A percentile compares a stretch with the other conserved stretches of the same genome.
Evolutionary conservation across 2,329 filamentous ascomycete species (phyloP).

Genomic region (Neonectria neomacrospora): DNA sequence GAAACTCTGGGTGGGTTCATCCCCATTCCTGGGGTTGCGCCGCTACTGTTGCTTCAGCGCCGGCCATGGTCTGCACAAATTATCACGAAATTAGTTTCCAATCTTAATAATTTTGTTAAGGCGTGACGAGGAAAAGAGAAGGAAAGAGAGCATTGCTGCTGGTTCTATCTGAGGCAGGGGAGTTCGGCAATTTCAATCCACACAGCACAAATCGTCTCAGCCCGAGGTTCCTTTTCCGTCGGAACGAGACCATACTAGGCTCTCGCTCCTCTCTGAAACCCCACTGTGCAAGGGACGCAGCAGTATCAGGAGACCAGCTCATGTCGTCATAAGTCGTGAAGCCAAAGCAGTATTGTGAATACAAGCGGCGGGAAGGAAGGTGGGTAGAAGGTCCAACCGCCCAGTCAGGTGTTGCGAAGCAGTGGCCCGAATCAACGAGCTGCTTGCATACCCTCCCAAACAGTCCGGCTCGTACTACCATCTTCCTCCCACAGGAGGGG

Average conservation of each 20-base stretch:
- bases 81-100: slow-evolving; percentile 55
- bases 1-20: slow-evolving; percentile 23
- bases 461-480: slow-evolving; percentile 10
- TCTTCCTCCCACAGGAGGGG: slow-evolving; percentile 43
- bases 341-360: slow-evolving; percentile 20
- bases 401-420: slow-evolving; percentile 1
- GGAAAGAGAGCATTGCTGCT: slow-evolving; percentile 37
- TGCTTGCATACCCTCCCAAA: background rate
- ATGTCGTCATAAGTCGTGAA: slow-evolving; percentile 44
- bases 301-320: slow-evolving; percentile 32
- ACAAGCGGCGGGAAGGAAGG: slow-evolving; percentile 12
- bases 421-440: slow-evolving; percentile 3
- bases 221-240: slow-evolving; percentile 26
- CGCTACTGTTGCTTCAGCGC: slow-evolving; percentile 39
- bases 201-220: slow-evolving; percentile 42
- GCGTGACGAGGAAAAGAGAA: slow-evolving; percentile 26
- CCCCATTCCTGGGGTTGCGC: slow-evolving; percentile 27
- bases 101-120: slow-evolving; percentile 44
- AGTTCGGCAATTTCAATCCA: slow-evolving; percentile 37
- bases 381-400: slow-evolving; percentile 1
- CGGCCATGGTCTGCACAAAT: slow-evolving; percentile 57
- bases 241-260: slow-evolving; percentile 6
- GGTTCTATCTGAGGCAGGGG: slow-evolving; percentile 45
- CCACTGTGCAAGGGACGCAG: slow-evolving; percentile 24
- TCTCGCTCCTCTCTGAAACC: slow-evolving; percentile 25